Evolutionary conservation across 208 protist genomes (phyloP), one percentile per base, ranked within the genome.

Genomic region (Leishmania braziliensis): DNA sequence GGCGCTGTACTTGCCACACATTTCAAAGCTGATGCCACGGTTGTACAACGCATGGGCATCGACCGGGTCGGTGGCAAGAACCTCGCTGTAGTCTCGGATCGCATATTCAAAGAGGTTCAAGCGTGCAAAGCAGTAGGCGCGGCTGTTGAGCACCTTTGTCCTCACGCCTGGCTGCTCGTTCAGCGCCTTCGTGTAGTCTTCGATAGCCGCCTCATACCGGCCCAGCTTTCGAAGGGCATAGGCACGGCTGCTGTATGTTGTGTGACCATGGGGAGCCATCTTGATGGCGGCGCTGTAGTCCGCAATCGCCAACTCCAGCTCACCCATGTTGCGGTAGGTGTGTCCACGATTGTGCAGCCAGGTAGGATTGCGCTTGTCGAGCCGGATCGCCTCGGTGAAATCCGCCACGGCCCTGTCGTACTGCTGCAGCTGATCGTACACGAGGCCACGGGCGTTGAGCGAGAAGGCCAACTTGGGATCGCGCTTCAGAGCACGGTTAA

Each of bases 1-100:
- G 53, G 84, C 79, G 50, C 85, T 80, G 87, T 97, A 95, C 53
- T 88, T 60, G 18, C 87, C 89, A 50, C 94, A 80, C 78, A 95
- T 97, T 71, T 96, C 91, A 75, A 91, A 95, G 74, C 83, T 89
- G 65, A 97, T 91, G 60, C 95, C 95, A 53, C 95, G 91, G 85
- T 98, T 98, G 83, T 98, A 92, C 5, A 89, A 88, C 5, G 94
- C 95, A 86, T 98, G 88, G 5, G 80, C 50, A 83, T 98, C 96
- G 43, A 50, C 36, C 3, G 81, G 72, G 72, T 98, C 92, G 18
- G 90, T 76, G 23, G 71, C 60, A 26, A 98, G 72, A 20, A 97
- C 91, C 63, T 81, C 68, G 23, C 84, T 89, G 84, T 98, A 97
- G 79, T 98, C 95, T 23, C 56, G 46, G 68, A 98, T 89, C 6